Percentiles rank a stretch among this genome's conserved stretches.
These are phyloP conservation scores for Neurospora sp. DNA, from an alignment of 495 filamentous ascomycete genomes.

Conservation along the genomic window DNA sequence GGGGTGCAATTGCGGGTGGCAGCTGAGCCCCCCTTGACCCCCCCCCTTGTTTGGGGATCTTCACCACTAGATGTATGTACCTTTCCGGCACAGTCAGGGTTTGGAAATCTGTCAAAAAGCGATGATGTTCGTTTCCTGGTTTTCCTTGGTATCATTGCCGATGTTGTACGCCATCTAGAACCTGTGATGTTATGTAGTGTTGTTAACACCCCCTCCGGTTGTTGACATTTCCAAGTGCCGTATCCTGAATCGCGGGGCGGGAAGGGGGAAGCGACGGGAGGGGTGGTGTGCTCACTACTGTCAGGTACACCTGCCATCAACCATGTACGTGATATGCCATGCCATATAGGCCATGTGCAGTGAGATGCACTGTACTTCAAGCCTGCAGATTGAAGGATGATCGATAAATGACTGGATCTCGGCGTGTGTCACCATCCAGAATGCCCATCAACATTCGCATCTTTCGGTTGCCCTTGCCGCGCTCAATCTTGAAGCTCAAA, in stretches of 20 bases:
- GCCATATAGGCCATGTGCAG: not conserved
- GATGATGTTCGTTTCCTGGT: not conserved
- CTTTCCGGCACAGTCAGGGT: not conserved
- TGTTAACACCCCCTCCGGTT: not conserved
- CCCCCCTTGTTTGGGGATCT: slow-evolving; percentile 1
- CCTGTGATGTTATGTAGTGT: not conserved
- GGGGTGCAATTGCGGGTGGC: slow-evolving; percentile 6
- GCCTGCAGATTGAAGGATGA: not conserved
- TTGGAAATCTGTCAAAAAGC: not conserved
- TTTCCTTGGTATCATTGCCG: not conserved
- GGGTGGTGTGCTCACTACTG: not conserved
- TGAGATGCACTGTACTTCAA: not conserved
- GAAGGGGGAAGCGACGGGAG: not conserved
- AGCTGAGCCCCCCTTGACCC: slow-evolving; percentile 16
- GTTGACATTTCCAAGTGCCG: not conserved
- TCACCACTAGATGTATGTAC: not conserved
- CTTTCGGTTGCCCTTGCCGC: not conserved
- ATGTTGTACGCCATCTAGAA: not conserved
- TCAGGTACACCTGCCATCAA: not conserved
- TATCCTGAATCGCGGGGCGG: not conserved
- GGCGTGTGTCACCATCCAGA: not conserved
- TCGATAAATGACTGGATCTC: not conserved
- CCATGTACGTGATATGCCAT: not conserved
- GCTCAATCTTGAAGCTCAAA: not conserved
- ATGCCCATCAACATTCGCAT: not conserved